Evolutionary conservation across 768 basidiomycete genomes (phyloP), one percentile per base, ranked within the genome.

Genomic region (Cystofilobasidium macerans): DNA sequence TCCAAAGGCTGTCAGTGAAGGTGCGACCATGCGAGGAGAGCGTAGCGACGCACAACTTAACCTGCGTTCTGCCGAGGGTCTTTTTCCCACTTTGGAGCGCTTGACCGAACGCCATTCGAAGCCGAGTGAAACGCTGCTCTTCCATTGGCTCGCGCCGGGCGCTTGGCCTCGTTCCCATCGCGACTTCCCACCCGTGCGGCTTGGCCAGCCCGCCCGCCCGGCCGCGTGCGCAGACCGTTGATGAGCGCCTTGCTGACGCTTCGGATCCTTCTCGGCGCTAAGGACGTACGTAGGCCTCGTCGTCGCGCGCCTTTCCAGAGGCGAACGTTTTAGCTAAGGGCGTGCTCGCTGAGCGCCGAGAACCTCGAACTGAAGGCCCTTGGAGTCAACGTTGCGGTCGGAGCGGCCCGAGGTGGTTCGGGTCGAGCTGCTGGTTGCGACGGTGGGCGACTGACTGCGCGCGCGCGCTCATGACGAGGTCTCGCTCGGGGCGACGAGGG

Each of bases 241-340:
- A 67, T 42, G 43, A 70, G 63, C 64, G 60, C 48, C 5, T n/a
- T 63, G 28, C 38, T 65, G 62, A 48, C 67, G 65, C 45, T 71
- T 61, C 62, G 65, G 68, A 59, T 68, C 64, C 58, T 62, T 59
- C 0, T 54, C 62, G 62, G 48, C 70, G 56, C 48, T 70, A 57
- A 51, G 70, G 58, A 69, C 68, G n/a, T n/a, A n/a, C n/a, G 62
- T 76, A 78, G 69, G 78, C 81, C 57, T 79, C 77, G 71, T n/a
- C n/a, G n/a, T 89, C 89, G 57, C 71, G 75, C 69, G 78, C 76
- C 80, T 86, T n/a, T 83, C 87, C 87, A 89, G 47, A 64, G 73
- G 70, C 85, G 76, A 53, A 88, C 75, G 45, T n/a, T n/a, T 80
- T 71, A 28, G 62, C 65, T 30, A n/a, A 87, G 81, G 72, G 88